These are phyloP conservation scores for Silene coronaria DNA, from an alignment of 179 eudicot species.

Conservation along the genomic window DNA sequence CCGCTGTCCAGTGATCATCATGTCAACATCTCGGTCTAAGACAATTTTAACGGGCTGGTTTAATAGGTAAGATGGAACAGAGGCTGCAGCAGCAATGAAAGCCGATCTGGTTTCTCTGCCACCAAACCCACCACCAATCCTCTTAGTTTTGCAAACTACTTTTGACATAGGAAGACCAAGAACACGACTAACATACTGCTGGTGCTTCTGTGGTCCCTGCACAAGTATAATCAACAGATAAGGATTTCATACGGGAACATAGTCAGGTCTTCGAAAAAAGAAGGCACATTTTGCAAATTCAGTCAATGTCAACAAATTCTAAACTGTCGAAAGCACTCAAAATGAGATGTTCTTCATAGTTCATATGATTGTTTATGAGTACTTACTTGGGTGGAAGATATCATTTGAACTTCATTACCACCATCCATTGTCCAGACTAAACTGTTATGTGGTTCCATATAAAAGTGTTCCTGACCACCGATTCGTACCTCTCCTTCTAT, in stretches of 20 bases:
- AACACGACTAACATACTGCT: constrained; percentile 82
- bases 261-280: not conserved
- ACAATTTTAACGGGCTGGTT: constrained; percentile 79
- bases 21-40: constrained; percentile 87
- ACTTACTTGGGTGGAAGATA: constrained; percentile 96
- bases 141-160: constrained; percentile 90
- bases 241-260: not conserved
- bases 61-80: constrained; percentile 77
- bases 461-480: constrained; percentile 98
- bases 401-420: constrained; percentile 97
- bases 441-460: constrained; percentile 80
- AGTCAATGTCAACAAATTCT: not conserved
- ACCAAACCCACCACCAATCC: constrained; percentile 99
- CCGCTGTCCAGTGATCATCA: constrained; percentile 95
- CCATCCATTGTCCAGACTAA: constrained; percentile 82
- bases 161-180: constrained; percentile 99
- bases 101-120: constrained; percentile 98
- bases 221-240: constrained; percentile 6
- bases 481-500: constrained; percentile 87
- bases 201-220: constrained; percentile 98
- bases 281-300: not conserved
- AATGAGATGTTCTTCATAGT: not conserved
- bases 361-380: not conserved
- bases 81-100: constrained; percentile 77
- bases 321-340: not conserved